phyloP scores from a whole-genome alignment of 2,329 filamentous ascomycete genomes.

The Alternaria novae-zelandiae region DNA sequence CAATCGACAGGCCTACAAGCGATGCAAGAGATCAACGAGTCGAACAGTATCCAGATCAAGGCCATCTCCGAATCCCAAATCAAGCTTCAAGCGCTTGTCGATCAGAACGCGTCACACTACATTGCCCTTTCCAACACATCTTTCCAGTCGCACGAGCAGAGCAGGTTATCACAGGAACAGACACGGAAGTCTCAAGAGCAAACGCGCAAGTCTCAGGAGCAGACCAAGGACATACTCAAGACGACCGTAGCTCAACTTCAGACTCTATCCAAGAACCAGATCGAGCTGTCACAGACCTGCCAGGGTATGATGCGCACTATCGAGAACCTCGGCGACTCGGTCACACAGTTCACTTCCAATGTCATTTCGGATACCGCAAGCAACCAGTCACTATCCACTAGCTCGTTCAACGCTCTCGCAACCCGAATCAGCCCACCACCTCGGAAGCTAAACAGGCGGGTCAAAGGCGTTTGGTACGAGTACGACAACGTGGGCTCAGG shows the following conservation, averaged over 20 bases:
- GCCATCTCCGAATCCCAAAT: slow-evolving; percentile 39
- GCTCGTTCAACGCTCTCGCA: slow-evolving; percentile 18
- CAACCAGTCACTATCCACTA: slow-evolving; percentile 10
- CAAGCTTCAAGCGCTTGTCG: slow-evolving; percentile 38
- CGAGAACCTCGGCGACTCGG: slow-evolving; percentile 25
- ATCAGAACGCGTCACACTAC: slow-evolving; percentile 44
- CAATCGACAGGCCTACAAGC: slow-evolving; percentile 42
- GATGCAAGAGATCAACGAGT: slow-evolving; percentile 48
- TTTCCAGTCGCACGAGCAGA: slow-evolving; percentile 39
- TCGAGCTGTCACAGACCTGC: slow-evolving; percentile 37
- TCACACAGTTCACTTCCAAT: slow-evolving; percentile 21
- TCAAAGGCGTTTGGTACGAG: slow-evolving; percentile 48
- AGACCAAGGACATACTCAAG: slow-evolving; percentile 35
- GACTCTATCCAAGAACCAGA: slow-evolving; percentile 35
- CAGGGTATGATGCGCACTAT: slow-evolving; percentile 39
- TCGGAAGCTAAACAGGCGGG: slow-evolving; percentile 41
- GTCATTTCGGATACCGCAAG: slow-evolving; percentile 25
- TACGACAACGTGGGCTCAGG: slow-evolving; percentile 32
- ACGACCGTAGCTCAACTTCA: slow-evolving; percentile 38
- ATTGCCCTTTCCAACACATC: slow-evolving; percentile 43
- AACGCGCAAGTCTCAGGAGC: slow-evolving; percentile 25
- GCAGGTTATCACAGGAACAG: slow-evolving; percentile 33
- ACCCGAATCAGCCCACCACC: slow-evolving; percentile 38
- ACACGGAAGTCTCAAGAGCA: slow-evolving; percentile 14
- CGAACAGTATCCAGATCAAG: slow-evolving; percentile 44